Percentiles rank a stretch among this genome's conserved stretches.
Evolutionary conservation across 768 basidiomycete species (phyloP).

Genomic region (Clathrus columnatus): DNA sequence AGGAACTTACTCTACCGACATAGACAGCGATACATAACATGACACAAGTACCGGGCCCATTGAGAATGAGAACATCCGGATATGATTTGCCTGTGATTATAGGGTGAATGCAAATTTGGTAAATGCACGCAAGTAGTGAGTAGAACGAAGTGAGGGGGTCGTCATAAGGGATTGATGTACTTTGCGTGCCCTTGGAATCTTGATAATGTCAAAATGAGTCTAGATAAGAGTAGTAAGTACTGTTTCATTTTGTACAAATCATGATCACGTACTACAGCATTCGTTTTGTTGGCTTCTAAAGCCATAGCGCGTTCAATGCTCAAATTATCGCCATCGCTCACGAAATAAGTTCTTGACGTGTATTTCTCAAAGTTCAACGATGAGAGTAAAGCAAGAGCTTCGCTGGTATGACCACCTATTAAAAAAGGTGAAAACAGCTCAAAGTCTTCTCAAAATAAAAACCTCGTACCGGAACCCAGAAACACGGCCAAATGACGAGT

Average conservation of each 20-base stretch:
- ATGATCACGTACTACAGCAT: conserved; percentile 7
- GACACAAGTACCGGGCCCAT: conserved; percentile 93
- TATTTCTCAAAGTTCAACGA: conserved; percentile 70
- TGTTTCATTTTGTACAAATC: conserved; percentile 6
- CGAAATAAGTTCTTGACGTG: conserved; percentile 66
- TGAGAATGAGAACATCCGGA: conserved; percentile 75
- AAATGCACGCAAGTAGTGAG: conserved; percentile 56
- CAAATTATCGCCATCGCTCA: conserved; percentile 73
- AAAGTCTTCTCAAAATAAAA: conserved; percentile 7
- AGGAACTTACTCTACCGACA: conserved; percentile 60
- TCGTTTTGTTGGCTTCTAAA: conserved; percentile 45
- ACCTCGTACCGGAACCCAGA: conserved; percentile 80
- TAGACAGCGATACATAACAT: conserved; percentile 63
- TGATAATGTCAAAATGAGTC: conserved; percentile 41
- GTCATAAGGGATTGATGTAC: conserved; percentile 77
- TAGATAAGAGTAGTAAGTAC: background rate
- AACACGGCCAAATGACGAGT: conserved; percentile 66
- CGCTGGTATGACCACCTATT: conserved; percentile 89
- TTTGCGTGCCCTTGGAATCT: conserved; percentile 77
- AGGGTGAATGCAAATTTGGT: conserved; percentile 50
- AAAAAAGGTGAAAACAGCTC: conserved; percentile 4
- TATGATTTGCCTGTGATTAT: conserved; percentile 32
- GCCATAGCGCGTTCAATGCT: conserved; percentile 61
- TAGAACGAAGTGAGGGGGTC: conserved; percentile 54
- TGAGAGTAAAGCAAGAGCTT: conserved; percentile 67